These are phyloP conservation scores for Pelargonium australe DNA, from an alignment of 441 rosid species.

Conservation along the genomic window DNA sequence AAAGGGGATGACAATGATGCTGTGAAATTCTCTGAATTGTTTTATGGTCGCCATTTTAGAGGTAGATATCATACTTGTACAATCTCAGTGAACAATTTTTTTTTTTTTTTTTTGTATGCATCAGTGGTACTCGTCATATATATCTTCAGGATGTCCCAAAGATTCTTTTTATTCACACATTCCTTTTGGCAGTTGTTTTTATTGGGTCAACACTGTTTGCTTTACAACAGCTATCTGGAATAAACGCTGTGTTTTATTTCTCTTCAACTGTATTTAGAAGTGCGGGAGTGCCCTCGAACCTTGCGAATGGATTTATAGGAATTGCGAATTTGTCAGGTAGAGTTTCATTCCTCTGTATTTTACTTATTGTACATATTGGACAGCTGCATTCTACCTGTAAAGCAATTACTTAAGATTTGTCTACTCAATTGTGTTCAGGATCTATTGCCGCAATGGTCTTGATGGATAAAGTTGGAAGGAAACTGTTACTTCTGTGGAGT, in stretches of 20 bases:
- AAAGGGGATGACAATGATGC: slow-evolving; percentile 56
- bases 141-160: neutral
- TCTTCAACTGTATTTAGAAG: slow-evolving; percentile 93
- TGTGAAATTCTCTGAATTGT: slow-evolving; percentile 59
- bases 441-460: slow-evolving; percentile 69
- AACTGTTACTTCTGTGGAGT: slow-evolving; percentile 77
- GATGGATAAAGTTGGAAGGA: slow-evolving; percentile 96
- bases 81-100: slow-evolving; percentile 12
- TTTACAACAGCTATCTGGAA: slow-evolving; percentile 99
- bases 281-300: slow-evolving; percentile 74
- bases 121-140: neutral
- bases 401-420: neutral
- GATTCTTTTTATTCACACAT: slow-evolving; percentile 40
- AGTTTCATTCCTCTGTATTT: slow-evolving; percentile 8
- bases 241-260: slow-evolving; percentile 91
- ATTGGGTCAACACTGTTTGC: slow-evolving; percentile 99
- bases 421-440: slow-evolving; percentile 37
- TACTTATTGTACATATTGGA: neutral
- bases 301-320: slow-evolving; percentile 70
- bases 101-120: slow-evolving; percentile 23
- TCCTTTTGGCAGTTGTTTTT: slow-evolving; percentile 97
- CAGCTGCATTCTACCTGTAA: neutral
- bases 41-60: slow-evolving; percentile 71
- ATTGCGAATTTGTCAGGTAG: slow-evolving; percentile 66
- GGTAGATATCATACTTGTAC: slow-evolving; percentile 38